Evolutionary conservation across 768 basidiomycete genomes (phyloP).

Genomic region (Amanita molliuscula): DNA sequence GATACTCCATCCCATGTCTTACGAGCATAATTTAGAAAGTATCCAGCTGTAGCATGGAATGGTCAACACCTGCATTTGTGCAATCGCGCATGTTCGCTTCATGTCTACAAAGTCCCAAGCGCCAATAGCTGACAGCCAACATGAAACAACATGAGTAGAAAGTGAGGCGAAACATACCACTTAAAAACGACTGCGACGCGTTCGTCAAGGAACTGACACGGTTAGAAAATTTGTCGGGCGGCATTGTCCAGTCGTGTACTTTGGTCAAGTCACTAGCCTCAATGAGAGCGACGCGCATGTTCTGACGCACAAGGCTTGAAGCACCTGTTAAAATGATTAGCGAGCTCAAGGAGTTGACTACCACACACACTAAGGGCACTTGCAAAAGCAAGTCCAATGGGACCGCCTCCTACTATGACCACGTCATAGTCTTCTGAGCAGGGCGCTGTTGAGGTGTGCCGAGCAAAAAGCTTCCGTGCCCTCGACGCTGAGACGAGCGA

Average conservation of each 20-base stretch:
- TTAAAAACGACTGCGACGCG: constrained; percentile 54
- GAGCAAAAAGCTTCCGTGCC: neutral
- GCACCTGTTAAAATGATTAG: constrained; percentile 31
- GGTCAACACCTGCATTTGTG: constrained; percentile 76
- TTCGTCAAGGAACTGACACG: constrained; percentile 83
- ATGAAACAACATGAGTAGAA: constrained; percentile 3
- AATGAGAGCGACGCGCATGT: constrained; percentile 58
- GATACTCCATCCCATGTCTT: constrained; percentile 92
- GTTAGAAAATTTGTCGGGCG: constrained; percentile 57
- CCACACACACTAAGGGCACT: constrained; percentile 63
- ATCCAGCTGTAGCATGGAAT: neutral
- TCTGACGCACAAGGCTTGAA: constrained; percentile 36
- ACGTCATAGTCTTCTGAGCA: constrained; percentile 57
- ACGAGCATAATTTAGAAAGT: neutral
- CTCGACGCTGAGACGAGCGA: neutral
- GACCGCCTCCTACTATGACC: constrained; percentile 92
- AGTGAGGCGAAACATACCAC: constrained; percentile 31
- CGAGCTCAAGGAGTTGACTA: constrained; percentile 5
- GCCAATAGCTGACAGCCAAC: constrained; percentile 50
- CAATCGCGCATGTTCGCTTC: constrained; percentile 57
- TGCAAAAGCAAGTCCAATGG: constrained; percentile 83
- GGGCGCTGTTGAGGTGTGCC: neutral
- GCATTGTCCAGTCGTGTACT: constrained; percentile 55
- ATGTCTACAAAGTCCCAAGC: constrained; percentile 75
- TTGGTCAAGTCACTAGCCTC: constrained; percentile 74